Base-by-base conservation (phyloP, 176 grass and related monocot genomes). In the Urochloa ruziziensis region DNA sequence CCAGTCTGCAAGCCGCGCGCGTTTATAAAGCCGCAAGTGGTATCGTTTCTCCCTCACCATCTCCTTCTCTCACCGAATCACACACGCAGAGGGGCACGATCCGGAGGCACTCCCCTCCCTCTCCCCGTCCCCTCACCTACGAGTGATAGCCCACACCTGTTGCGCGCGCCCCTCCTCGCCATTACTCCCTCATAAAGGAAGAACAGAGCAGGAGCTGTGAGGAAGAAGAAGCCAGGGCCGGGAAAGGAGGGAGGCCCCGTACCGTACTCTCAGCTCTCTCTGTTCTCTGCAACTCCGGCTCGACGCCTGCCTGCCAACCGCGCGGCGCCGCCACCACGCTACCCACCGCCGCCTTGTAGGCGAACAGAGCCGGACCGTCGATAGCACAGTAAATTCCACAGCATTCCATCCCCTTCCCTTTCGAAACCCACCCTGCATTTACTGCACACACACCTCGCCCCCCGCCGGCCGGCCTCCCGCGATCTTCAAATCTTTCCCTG, bases 311-410 rank as follows among this genome's bases (percentile, higher is more conserved):
- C 73, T 78, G 58, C 40, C 57, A 77, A 61, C 80, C 33, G 84
- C 39, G 74, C 80, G 80, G 84, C 80, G 84, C 89, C 40, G 80
- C 67, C 42, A 83, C 49, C 24, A 52, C 82, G 77, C 82, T 81
- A 68, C 72, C 49, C 54, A 7, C 4, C 21, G 21, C 23, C 43
- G 43, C 14, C 70, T 57, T 9, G 73, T 5, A 25, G 43, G 19
- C 7, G 62, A 70, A 53, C 42, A 80, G 81, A 47, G 67, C 60
- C 69, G 46, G 24, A 68, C 74, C 43, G 42, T n/a, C 83, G 37
- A 82, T 86, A 54, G 64, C 72, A 86, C 88, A 86, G 88, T 90
- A 73, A 86, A 90, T 79, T 79, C 59, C 84, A 42, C 23, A 12
- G 74, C 84, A 67, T 43, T 60, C 77, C 87, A 75, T 70, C 70